Evolutionary conservation across 164 flowering plant genomes (phyloP).

Genomic region (Umbellularia californica): DNA sequence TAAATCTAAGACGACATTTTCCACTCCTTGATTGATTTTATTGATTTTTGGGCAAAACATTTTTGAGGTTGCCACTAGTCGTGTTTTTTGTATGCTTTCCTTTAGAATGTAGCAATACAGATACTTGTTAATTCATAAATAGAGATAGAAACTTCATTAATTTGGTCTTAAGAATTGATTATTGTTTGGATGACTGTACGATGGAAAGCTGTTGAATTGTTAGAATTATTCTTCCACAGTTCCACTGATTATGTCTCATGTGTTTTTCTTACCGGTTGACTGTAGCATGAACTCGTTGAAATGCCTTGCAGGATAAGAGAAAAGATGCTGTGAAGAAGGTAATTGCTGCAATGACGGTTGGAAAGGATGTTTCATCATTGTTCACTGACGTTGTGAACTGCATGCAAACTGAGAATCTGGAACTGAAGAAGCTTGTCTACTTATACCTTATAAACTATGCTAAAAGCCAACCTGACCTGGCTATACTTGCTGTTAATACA

Average conservation of each 20-base stretch:
- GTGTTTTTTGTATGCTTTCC: not conserved
- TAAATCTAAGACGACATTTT: too few species aligned
- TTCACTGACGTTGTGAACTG: constrained; percentile 98
- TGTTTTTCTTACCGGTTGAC: not conserved
- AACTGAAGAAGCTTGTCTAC: constrained; percentile 96
- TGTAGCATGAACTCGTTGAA: not conserved
- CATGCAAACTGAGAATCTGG: constrained; percentile 99
- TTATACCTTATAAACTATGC: constrained; percentile 98
- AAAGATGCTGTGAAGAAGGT: constrained; percentile 99
- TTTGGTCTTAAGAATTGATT: not conserved
- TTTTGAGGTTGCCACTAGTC: too few species aligned
- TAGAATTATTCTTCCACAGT: not conserved
- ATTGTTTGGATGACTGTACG: not conserved
- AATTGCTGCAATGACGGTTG: constrained; percentile 99
- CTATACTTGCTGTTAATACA: constrained; percentile 97
- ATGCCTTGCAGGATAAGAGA: constrained; percentile 79
- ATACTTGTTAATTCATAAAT: not conserved
- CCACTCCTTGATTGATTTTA: too few species aligned
- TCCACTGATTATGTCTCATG: not conserved
- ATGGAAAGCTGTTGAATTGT: not conserved
- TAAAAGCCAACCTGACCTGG: constrained; percentile 97
- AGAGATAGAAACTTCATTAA: not conserved
- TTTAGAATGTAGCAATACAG: not conserved
- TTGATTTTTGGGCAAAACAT: too few species aligned
- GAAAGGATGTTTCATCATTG: constrained; percentile 96